Percentiles rank a stretch among this genome's conserved stretches.
Conservation (phyloP, 352 stramenopile species). For the Thraustochytrium sp. region DNA sequence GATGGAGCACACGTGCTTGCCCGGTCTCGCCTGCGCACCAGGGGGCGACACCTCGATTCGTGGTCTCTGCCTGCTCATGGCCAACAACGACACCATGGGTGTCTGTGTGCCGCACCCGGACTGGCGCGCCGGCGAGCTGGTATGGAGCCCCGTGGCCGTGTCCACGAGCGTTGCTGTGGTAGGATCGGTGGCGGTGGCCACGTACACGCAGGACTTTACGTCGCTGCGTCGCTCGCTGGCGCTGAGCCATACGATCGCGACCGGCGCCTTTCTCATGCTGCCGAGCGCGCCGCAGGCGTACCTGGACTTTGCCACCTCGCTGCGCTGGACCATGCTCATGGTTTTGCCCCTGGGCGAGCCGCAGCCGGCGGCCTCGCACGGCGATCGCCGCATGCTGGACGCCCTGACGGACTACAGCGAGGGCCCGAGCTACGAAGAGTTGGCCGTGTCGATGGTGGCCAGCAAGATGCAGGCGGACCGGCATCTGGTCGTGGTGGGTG, state of each 20-base stretch:
- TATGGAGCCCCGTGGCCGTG: too few species aligned
- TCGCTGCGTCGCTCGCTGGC: neutral
- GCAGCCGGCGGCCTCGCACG: neutral
- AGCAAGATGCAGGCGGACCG: too few species aligned
- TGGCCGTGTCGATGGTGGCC: too few species aligned
- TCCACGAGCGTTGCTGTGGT: neutral
- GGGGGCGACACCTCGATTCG: too few species aligned
- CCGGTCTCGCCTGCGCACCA: too few species aligned
- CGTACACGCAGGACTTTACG: neutral
- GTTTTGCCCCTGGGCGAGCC: neutral
- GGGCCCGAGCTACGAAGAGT: too few species aligned
- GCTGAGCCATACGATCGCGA: neutral
- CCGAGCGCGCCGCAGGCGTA: neutral
- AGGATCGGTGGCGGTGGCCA: neutral
- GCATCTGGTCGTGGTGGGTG: too few species aligned
- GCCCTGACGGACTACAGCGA: neutral
- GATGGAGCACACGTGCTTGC: too few species aligned
- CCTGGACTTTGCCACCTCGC: neutral
- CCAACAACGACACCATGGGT: too few species aligned
- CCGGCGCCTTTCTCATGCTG: neutral
- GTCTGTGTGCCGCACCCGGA: too few species aligned
- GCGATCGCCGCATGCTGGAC: neutral
- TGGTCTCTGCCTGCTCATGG: too few species aligned
- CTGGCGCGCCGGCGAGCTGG: too few species aligned
- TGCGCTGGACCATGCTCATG: neutral